These are phyloP conservation scores for Penicillium riverlandense DNA, from an alignment of 495 filamentous ascomycete species.

Conservation along the genomic window DNA sequence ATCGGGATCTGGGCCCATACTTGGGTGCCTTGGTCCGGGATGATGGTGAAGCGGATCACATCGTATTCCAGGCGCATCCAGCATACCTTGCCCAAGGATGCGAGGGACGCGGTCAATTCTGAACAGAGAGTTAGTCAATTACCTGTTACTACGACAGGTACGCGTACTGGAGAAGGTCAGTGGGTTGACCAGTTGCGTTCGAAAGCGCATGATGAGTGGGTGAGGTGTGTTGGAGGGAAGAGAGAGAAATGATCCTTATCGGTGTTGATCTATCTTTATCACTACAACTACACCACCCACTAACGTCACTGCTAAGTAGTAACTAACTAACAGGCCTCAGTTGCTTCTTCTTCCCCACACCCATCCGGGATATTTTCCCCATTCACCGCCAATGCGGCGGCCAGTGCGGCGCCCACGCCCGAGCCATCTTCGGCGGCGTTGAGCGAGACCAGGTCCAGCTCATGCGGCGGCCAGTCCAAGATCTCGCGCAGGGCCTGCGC, in stretches of 20 bases:
- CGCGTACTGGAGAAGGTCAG: conserved; percentile 74
- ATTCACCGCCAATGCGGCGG: conserved; percentile 15
- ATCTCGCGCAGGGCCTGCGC: conserved; percentile 62
- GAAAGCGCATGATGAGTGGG: conserved; percentile 62
- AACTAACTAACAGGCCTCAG: neutral
- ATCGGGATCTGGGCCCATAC: conserved; percentile 69
- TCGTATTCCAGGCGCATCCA: conserved; percentile 88
- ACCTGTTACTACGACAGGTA: neutral
- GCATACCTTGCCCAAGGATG: conserved; percentile 81
- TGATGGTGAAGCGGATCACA: conserved; percentile 85
- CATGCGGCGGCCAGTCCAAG: conserved; percentile 17
- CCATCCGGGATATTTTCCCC: neutral
- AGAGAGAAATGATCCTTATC: conserved; percentile 13
- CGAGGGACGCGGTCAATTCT: conserved; percentile 83
- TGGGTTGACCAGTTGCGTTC: conserved; percentile 71
- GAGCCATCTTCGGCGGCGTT: conserved; percentile 26
- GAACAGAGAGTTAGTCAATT: conserved; percentile 1
- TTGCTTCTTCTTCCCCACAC: neutral
- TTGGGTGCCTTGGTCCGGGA: conserved; percentile 87
- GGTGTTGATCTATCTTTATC: conserved; percentile 2
- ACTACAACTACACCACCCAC: neutral
- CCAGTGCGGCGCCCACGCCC: conserved; percentile 24
- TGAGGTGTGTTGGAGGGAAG: conserved; percentile 3
- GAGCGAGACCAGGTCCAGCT: conserved; percentile 16
- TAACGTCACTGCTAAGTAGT: neutral